Evolutionary conservation across 805 yeast species (phyloP).

Genomic region (Ogataea pilisensis): DNA sequence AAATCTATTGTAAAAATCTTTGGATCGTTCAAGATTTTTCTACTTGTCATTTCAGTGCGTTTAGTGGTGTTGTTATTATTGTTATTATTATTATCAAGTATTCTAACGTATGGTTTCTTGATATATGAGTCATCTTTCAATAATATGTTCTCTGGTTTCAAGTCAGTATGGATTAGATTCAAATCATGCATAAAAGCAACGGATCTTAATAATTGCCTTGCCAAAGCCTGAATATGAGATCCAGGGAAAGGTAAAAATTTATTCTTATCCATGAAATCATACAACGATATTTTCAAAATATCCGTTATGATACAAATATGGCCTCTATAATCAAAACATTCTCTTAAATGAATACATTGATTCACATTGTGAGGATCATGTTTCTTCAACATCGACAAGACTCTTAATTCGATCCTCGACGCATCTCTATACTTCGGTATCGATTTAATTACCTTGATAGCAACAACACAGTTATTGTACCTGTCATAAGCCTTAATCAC

Average conservation of each 20-base stretch:
- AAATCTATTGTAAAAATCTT: conserved; percentile 88
- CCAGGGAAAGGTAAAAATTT: conserved; percentile 90
- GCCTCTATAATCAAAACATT: conserved; percentile 87
- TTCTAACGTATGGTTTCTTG: conserved; percentile 32
- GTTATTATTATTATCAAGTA: conserved; percentile 17
- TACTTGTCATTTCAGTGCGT: conserved; percentile 4
- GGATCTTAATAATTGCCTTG: conserved; percentile 78
- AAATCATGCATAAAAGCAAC: conserved; percentile 88
- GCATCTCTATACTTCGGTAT: conserved; percentile 95
- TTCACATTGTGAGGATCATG: conserved; percentile 65
- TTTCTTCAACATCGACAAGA: conserved; percentile 65
- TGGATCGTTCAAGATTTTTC: conserved; percentile 65
- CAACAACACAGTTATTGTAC: conserved; percentile 57
- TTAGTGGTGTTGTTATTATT: too few relatives aligned
- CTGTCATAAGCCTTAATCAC: conserved; percentile 81
- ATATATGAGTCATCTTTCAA: conserved; percentile 50
- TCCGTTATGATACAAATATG: conserved; percentile 95
- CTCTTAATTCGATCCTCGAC: conserved; percentile 85
- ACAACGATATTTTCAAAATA: conserved; percentile 75
- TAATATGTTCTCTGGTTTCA: conserved; percentile 92
- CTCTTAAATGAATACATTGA: conserved; percentile 81
- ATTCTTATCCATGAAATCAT: conserved; percentile 85
- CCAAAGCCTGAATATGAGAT: conserved; percentile 82
- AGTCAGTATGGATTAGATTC: conserved; percentile 88
- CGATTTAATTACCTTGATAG: conserved; percentile 88